These are phyloP conservation scores for Umbelopsis isabellina DNA, from an alignment of 192 early-diverging fungal species.

Conservation along the genomic window DNA sequence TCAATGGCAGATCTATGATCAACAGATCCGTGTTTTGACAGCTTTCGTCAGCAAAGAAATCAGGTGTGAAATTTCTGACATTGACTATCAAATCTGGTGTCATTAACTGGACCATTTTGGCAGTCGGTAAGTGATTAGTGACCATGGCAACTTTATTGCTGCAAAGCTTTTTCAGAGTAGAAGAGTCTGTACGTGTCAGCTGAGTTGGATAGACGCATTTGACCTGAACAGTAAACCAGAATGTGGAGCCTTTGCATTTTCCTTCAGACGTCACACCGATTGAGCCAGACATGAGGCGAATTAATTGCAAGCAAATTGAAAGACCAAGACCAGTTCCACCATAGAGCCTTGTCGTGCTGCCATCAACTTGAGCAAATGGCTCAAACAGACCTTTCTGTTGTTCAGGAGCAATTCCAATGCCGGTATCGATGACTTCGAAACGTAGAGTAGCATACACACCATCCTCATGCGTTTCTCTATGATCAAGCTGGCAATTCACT, in stretches of 20 bases:
- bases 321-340: slow-evolving; percentile 71
- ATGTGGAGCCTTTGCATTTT: slow-evolving; percentile 46
- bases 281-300: slow-evolving; percentile 62
- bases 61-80: background rate
- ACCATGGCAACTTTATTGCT: slow-evolving; percentile 21
- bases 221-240: slow-evolving; percentile 52
- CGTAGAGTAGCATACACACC: slow-evolving; percentile 39
- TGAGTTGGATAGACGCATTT: slow-evolving; percentile 25
- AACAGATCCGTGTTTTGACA: slow-evolving; percentile 29
- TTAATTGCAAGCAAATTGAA: slow-evolving; percentile 62
- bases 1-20: slow-evolving; percentile 28
- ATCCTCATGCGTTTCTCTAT: slow-evolving; percentile 27
- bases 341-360: slow-evolving; percentile 64
- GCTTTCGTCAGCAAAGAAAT: slow-evolving; percentile 22
- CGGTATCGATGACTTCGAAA: slow-evolving; percentile 53
- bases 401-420: slow-evolving; percentile 55
- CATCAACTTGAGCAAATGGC: slow-evolving; percentile 70
- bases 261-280: slow-evolving; percentile 47
- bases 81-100: slow-evolving; percentile 27
- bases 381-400: slow-evolving; percentile 58
- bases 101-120: slow-evolving; percentile 28
- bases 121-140: slow-evolving; percentile 23
- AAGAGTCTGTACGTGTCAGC: background rate
- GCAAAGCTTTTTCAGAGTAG: background rate
- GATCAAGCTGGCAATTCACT: slow-evolving; percentile 49